phyloP scores from a whole-genome alignment of 352 stramenopile genomes.

The Globisporangium solare region DNA sequence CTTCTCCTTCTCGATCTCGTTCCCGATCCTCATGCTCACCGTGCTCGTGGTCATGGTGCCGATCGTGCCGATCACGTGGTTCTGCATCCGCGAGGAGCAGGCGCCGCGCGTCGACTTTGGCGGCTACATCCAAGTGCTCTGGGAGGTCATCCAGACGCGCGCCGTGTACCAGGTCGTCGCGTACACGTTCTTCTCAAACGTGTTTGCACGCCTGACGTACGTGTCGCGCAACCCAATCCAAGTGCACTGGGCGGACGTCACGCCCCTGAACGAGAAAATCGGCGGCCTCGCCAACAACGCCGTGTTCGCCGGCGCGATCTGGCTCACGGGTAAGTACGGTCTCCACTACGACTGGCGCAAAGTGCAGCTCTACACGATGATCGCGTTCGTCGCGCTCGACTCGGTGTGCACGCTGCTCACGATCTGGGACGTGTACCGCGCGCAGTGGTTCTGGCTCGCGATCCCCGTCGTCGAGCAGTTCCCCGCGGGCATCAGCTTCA shows the following conservation, averaged over 20 bases:
- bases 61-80: conserved; percentile 22
- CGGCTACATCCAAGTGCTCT: conserved; percentile 12
- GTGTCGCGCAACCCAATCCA: conserved; percentile 31
- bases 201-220: conserved; percentile 15
- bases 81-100: conserved; percentile 20
- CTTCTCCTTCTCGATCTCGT: conserved; percentile 29
- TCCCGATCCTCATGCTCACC: conserved; percentile 23
- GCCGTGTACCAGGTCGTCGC: conserved; percentile 27
- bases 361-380: conserved; percentile 26
- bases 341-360: conserved; percentile 55
- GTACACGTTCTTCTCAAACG: conserved; percentile 21
- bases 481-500: conserved; percentile 47
- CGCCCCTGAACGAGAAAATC: conserved; percentile 36
- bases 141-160: conserved; percentile 17
- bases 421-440: conserved; percentile 46
- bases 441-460: conserved; percentile 47
- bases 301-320: conserved; percentile 28
- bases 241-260: conserved; percentile 37
- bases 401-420: conserved; percentile 31
- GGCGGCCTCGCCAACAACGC: conserved; percentile 23
- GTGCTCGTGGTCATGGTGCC: conserved; percentile 12
- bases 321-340: conserved; percentile 45
- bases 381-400: conserved; percentile 35
- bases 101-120: conserved; percentile 9
- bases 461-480: conserved; percentile 43